phyloP scores from a whole-genome alignment of 345 rosid species.

The Euphorbia peplus region DNA sequence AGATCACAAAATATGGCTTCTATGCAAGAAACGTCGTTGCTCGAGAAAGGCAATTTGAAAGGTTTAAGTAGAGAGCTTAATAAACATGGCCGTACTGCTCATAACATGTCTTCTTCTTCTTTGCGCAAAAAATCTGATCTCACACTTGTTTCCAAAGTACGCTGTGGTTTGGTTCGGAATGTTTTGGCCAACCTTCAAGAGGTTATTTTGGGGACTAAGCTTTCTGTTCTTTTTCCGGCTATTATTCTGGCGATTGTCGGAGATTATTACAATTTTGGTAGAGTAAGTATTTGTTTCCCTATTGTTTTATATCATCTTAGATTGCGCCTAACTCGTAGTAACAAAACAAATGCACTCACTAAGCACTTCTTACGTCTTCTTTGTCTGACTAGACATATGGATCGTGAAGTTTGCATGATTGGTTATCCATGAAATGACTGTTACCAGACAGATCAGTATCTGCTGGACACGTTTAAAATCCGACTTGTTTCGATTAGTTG shows the following conservation, averaged over 20 bases:
- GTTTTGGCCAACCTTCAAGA: conserved; percentile 70
- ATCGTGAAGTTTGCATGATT: too few species aligned
- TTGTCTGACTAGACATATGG: too few species aligned
- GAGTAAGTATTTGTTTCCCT: conserved; percentile 33
- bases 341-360: too few species aligned
- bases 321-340: too few species aligned
- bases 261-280: conserved; percentile 45
- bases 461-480: too few species aligned
- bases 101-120: conserved; percentile 83
- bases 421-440: too few species aligned
- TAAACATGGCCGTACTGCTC: conserved; percentile 68
- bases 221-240: conserved; percentile 70
- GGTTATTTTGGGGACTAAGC: conserved; percentile 82
- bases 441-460: too few species aligned
- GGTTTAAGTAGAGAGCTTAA: conserved; percentile 52
- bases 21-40: conserved; percentile 37
- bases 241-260: conserved; percentile 71
- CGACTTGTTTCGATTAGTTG: too few species aligned
- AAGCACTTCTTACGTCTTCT: too few species aligned
- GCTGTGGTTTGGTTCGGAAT: conserved; percentile 39
- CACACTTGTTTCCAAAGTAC: conserved; percentile 52
- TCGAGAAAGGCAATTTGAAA: conserved; percentile 62
- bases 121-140: conserved; percentile 76
- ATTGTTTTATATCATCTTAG: too few species aligned
- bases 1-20: too few species aligned